A percentile compares a stretch with the other conserved stretches of the same genome.
These are phyloP conservation scores for Tinospora cordifolia DNA, from an alignment of 164 flowering plant genomes.

Conservation along the genomic window DNA sequence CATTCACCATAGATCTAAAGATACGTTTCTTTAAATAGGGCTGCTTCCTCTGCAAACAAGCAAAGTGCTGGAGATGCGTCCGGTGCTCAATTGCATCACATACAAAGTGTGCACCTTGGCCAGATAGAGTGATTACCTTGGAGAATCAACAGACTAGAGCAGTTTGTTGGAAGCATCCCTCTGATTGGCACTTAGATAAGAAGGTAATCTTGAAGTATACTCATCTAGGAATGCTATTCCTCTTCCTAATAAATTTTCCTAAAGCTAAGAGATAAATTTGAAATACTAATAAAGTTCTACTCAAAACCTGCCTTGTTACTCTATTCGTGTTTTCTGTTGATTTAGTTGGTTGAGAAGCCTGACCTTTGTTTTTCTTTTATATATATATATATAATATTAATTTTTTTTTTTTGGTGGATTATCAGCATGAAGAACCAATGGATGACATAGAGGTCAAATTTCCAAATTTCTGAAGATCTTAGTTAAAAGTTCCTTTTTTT, in stretches of 20 bases:
- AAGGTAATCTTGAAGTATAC: conserved; percentile 49
- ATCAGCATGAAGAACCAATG: conserved; percentile 60
- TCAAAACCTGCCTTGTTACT: conserved; percentile 4
- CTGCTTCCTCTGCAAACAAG: conserved; percentile 67
- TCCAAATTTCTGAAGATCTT: conserved; percentile 6
- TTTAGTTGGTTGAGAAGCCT: conserved; percentile 71
- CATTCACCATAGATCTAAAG: too few species aligned
- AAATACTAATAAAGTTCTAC: too few species aligned
- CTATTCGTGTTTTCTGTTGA: conserved; percentile 41
- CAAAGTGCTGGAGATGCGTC: conserved; percentile 56
- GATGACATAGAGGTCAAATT: conserved; percentile 57
- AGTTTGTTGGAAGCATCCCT: conserved; percentile 86
- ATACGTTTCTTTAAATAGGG: conserved; percentile 32
- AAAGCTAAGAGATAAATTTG: too few species aligned
- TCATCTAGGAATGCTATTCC: not conserved
- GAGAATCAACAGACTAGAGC: conserved; percentile 41
- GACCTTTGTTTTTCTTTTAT: conserved; percentile 50
- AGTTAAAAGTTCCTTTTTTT: not conserved
- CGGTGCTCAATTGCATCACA: conserved; percentile 73
- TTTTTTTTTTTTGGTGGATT: too few species aligned
- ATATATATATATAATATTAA: too few species aligned
- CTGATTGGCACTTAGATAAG: conserved; percentile 62
- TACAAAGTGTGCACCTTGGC: conserved; percentile 76
- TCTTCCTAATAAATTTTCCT: too few species aligned
- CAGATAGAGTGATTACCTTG: conserved; percentile 45